Evolutionary conservation across 78 protist species (phyloP).

Genomic region (Guillardia theta): DNA sequence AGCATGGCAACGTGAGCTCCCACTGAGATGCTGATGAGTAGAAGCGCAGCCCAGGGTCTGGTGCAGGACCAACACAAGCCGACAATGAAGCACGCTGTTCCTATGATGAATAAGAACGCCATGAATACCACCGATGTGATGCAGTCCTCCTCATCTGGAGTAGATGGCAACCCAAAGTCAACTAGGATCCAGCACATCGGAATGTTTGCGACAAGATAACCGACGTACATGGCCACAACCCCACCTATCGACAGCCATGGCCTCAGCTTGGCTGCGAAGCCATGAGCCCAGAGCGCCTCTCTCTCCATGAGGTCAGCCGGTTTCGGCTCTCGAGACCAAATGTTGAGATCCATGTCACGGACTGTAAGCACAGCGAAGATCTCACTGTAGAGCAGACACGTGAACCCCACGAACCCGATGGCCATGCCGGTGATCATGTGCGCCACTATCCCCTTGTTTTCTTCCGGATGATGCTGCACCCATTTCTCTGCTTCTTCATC

Average conservation of each 20-base stretch:
- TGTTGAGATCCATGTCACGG: neutral
- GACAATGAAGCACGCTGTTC: neutral
- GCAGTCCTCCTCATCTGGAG: neutral
- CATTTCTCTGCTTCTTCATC: neutral
- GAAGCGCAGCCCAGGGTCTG: neutral
- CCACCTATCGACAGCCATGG: constrained; percentile 1
- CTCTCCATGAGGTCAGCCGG: neutral
- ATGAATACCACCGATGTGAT: neutral
- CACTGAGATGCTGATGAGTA: neutral
- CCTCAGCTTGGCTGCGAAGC: neutral
- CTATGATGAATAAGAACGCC: neutral
- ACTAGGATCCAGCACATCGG: neutral
- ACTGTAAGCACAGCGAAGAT: neutral
- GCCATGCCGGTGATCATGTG: neutral
- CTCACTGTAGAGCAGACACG: neutral
- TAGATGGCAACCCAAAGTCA: neutral
- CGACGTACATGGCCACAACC: neutral
- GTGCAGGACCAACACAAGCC: neutral
- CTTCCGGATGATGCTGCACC: neutral
- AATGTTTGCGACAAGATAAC: neutral
- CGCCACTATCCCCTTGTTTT: neutral
- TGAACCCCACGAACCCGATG: neutral
- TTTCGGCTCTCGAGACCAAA: neutral
- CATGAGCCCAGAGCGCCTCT: neutral
- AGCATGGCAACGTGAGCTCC: neutral